phyloP scores from a whole-genome alignment of 139 green algal species.

The Microglena sp. region DNA sequence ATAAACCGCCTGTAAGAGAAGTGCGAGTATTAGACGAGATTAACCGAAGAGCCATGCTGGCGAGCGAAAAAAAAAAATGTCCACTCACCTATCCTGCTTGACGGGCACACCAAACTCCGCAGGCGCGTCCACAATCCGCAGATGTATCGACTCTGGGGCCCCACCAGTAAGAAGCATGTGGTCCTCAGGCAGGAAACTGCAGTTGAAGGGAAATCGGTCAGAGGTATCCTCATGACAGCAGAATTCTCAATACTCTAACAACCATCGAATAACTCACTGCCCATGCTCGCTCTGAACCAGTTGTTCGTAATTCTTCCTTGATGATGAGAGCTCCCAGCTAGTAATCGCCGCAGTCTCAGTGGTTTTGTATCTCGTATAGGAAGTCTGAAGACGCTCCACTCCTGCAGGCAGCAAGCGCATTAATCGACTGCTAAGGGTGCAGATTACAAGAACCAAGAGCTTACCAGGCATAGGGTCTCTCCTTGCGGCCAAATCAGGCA shows the following conservation, averaged over 20 bases:
- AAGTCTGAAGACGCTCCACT: constrained; percentile 40
- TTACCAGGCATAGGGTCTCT: too few species aligned
- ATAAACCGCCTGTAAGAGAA: constrained; percentile 34
- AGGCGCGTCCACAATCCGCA: constrained; percentile 44
- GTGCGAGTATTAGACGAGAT: too few species aligned
- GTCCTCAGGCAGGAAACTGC: constrained; percentile 18
- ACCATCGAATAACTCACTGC: neutral
- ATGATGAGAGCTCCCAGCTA: constrained; percentile 30
- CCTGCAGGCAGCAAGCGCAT: too few species aligned
- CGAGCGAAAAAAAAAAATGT: too few species aligned
- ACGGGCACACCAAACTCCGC: constrained; percentile 52
- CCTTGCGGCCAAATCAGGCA: too few species aligned
- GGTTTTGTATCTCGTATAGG: constrained; percentile 44
- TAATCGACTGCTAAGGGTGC: too few species aligned
- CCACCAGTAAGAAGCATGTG: constrained; percentile 17
- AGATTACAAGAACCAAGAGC: too few species aligned
- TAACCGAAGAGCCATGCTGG: too few species aligned
- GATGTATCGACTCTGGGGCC: constrained; percentile 22
- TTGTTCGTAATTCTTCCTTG: constrained; percentile 19
- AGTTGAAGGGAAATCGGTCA: too few species aligned
- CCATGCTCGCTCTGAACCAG: constrained; percentile 14
- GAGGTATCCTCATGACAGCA: too few species aligned
- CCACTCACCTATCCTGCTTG: constrained; percentile 49
- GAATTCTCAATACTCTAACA: neutral
- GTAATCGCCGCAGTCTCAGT: too few species aligned